phyloP scores from a whole-genome alignment of 306 rosid genomes.

The Rosa rugosa region DNA sequence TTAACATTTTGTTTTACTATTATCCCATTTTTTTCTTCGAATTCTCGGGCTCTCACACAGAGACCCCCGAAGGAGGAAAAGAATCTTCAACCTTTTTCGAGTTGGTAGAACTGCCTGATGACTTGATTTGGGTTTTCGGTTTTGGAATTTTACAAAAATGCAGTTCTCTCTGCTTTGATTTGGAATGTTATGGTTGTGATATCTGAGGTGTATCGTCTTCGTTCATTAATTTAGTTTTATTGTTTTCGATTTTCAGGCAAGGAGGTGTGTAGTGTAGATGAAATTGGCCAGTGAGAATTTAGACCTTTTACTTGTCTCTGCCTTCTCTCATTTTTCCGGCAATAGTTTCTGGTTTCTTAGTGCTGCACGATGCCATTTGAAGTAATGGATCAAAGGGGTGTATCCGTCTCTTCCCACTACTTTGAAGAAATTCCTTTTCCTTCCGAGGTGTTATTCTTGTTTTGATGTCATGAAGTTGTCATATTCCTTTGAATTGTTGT shows the following conservation, averaged over 20 bases:
- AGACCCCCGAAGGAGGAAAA: not conserved
- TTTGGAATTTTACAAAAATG: not conserved
- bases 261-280: slow-evolving; percentile 23
- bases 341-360: slow-evolving; percentile 31
- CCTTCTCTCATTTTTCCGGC: slow-evolving; percentile 7
- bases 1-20: not conserved
- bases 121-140: not conserved
- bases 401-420: slow-evolving; percentile 56
- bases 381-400: slow-evolving; percentile 62
- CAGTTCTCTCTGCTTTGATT: not conserved
- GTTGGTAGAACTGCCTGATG: not conserved
- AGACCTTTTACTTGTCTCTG: slow-evolving; percentile 12
- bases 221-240: not conserved
- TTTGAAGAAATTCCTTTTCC: slow-evolving; percentile 58
- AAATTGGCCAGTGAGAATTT: slow-evolving; percentile 27
- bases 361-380: slow-evolving; percentile 71
- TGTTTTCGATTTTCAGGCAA: slow-evolving; percentile 34
- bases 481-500: not conserved
- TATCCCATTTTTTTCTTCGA: not conserved
- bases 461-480: not conserved
- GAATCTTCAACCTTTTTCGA: not conserved
- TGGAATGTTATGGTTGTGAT: not conserved
- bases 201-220: not conserved
- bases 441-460: slow-evolving; percentile 53
- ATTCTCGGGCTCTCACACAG: not conserved